Base-by-base conservation (phyloP, 371 early-diverging fungal species). In the Globomyces sp. region DNA sequence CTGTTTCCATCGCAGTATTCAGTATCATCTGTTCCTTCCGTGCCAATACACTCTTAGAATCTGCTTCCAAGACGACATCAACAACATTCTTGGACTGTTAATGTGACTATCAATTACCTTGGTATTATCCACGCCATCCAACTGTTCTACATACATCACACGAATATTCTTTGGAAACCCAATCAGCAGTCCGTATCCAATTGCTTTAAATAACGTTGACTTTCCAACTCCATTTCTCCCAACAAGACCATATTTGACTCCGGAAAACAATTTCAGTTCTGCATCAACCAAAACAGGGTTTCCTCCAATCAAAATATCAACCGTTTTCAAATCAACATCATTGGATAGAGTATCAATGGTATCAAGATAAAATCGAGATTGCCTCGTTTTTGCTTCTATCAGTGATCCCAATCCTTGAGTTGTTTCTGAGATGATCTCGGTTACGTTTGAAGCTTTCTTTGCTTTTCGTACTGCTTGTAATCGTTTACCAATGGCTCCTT, bases 171-270 rank as follows among this genome's bases (percentile, higher is more conserved):
- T 82, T 0, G 94, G 93, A 51, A 92, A 82, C 3, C 93, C 94
- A 48, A 90, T 80, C 57, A 95, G 69, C n/a, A 79, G 75, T 36
- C 85, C 84, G 53, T 88, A 78, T 9, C 85, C 91, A 55, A 94
- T 82, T 24, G 85, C 82, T 61, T 80, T 83, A 62, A 97, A 80
- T 53, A 97, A 76, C 0, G 90, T 89, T 42, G 92, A 89, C 74
- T 95, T 97, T 4, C 96, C 98, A n/a, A 85, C 84, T 34, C 98
- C 96, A 77, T 95, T 97, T 55, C 87, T 81, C 3, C 95, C 96
- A 5, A 92, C 74, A 4, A 97, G 76, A 48, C 90, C 92, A 69
- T 92, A 92, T 58, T 81, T 80, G 8, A 77, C 77, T 11, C 86
- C 87, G 3, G 78, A 65, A 55, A 86, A 86, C 44, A 92, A 73